Conservation (phyloP, 2,329 filamentous ascomycete species). For the Trichoderma citrinoviride region DNA sequence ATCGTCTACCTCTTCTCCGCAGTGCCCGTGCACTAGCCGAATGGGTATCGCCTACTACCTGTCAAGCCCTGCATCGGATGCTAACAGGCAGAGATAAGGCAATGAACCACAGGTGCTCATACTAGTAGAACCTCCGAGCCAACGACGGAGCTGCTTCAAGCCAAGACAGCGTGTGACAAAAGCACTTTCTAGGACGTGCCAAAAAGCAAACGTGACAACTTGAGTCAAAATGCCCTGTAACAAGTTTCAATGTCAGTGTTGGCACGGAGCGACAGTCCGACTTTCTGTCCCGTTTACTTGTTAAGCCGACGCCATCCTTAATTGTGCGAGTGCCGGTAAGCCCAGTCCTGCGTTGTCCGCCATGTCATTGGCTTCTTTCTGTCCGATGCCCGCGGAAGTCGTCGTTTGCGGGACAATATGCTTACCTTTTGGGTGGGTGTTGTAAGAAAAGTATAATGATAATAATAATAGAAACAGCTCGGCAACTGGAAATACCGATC, state of each 20-base stretch:
- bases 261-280: neutral
- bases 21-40: neutral
- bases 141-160: neutral
- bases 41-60: neutral
- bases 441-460: too few relatives aligned
- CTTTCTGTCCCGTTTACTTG: neutral
- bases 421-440: neutral
- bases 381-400: too few relatives aligned
- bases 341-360: neutral
- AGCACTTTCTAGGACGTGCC: neutral
- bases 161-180: neutral
- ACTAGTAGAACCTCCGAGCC: neutral
- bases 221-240: too few relatives aligned
- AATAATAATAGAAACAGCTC: too few relatives aligned
- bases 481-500: too few relatives aligned
- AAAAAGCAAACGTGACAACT: neutral
- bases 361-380: neutral
- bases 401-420: neutral
- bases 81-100: neutral
- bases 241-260: too few relatives aligned
- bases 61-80: neutral
- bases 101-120: too few relatives aligned
- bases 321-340: neutral
- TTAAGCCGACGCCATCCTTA: neutral
- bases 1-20: neutral